Evolutionary conservation across 2,329 filamentous ascomycete species (phyloP), one percentile per base, ranked within the genome.

Genomic region (Fusarium agapanthi): DNA sequence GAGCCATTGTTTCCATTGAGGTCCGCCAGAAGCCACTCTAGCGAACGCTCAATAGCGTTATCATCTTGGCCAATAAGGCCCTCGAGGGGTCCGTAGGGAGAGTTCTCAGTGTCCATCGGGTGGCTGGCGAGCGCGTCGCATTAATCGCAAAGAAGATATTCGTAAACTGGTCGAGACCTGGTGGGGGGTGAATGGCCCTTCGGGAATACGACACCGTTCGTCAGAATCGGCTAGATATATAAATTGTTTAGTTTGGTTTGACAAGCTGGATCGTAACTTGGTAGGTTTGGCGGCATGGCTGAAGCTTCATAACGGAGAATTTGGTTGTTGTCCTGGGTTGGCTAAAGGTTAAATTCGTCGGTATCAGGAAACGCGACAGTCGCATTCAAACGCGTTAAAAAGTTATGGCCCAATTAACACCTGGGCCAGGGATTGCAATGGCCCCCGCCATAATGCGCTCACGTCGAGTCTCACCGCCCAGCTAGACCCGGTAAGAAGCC

Each of bases 321-420:
- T 48, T 38, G 55, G 63, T 56, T 51, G 28, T 61, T 24, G 47
- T 30, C 47, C n/a, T 50, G n/a, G 59, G 20, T 40, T 40, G 34
- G 47, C 30, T 20, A 45, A 45, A 50, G 26, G 40, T 59, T 76
- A 47, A 37, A 51, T 59, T 71, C 26, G 45, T 67, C 61, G 66
- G 45, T 50, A 40, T 43, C 16, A 44, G 60, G 43, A 65, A 73
- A 77, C 75, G 71, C 75, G 75, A 77, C 57, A 35, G 56, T 59
- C 44, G 56, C 61, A 67, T 62, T 35, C 47, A 47, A 67, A 73
- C 74, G 74, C 74, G 74, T 76, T 65, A 54, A 54, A 54, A 54
- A 67, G 40, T 34, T 50, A n/a, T 55, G 54, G 35, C 61, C 22
- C 69, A 54, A 75, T 76, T 73, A 69, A 69, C 60, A 45, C 50